phyloP scores from a whole-genome alignment of 345 rosid species.

The Pistacia integerrima region DNA sequence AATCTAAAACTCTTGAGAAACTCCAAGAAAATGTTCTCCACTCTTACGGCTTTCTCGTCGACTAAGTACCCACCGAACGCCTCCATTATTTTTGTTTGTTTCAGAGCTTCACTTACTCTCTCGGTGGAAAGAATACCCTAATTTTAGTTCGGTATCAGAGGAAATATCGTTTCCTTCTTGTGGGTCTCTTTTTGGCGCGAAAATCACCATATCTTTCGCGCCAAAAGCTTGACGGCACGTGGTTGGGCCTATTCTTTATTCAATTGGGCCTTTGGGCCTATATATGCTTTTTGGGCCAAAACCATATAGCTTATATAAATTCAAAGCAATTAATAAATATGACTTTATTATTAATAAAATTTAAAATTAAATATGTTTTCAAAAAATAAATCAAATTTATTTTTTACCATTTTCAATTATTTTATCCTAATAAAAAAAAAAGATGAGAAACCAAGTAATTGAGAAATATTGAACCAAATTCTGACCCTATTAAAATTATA shows the following conservation, averaged over 20 bases:
- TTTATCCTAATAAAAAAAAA: too few species aligned
- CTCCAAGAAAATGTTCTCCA: constrained; percentile 85
- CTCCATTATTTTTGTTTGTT: constrained; percentile 41
- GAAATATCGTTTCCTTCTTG: background rate
- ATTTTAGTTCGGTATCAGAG: background rate
- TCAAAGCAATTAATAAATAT: too few species aligned
- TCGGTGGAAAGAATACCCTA: background rate
- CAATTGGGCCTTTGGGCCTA: background rate
- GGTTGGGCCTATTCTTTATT: background rate
- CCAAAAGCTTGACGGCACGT: background rate
- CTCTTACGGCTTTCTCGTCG: constrained; percentile 82
- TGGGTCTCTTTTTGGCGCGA: constrained; percentile 12
- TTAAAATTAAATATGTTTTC: too few species aligned
- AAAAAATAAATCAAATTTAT: too few species aligned
- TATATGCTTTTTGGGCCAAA: too few species aligned
- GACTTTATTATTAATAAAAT: too few species aligned
- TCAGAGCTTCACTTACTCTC: background rate
- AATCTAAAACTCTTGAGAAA: constrained; percentile 78
- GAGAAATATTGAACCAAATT: too few species aligned
- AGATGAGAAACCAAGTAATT: too few species aligned
- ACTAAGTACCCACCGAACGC: constrained; percentile 67
- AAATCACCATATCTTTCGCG: constrained; percentile 7
- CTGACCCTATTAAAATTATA: too few species aligned
- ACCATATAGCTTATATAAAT: too few species aligned
- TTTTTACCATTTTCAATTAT: too few species aligned